A percentile compares a stretch with the other conserved stretches of the same genome.
phyloP scores from a whole-genome alignment of 768 basidiomycete species.

The Podaxis carcinomalis region DNA sequence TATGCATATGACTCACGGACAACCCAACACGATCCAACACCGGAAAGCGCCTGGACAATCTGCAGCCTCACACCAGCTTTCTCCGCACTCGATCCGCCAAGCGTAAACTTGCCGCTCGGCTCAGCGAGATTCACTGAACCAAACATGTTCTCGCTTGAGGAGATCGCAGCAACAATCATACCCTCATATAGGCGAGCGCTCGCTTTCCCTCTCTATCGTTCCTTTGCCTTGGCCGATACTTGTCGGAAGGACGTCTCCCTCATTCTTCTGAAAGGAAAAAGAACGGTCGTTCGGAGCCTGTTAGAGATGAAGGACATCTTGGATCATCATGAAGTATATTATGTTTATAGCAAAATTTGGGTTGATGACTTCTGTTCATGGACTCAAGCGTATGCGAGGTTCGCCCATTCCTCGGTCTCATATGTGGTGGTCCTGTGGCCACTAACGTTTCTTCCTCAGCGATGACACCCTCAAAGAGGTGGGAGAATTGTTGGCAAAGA shows the following conservation, averaged over 20 bases:
- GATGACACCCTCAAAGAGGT: constrained; percentile 51
- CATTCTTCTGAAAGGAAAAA: constrained; percentile 56
- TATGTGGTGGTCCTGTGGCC: neutral
- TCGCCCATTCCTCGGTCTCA: constrained; percentile 19
- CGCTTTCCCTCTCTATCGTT: constrained; percentile 76
- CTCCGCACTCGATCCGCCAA: constrained; percentile 68
- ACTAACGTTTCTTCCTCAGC: constrained; percentile 30
- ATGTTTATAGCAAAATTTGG: constrained; percentile 87
- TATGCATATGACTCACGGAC: constrained; percentile 79
- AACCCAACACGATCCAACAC: constrained; percentile 73
- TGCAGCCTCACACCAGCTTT: constrained; percentile 69
- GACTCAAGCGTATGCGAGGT: constrained; percentile 71
- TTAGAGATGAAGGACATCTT: constrained; percentile 70
- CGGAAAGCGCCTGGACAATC: constrained; percentile 89
- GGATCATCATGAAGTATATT: constrained; percentile 83
- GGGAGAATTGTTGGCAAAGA: constrained; percentile 33
- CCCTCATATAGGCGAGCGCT: constrained; percentile 73
- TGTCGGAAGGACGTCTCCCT: constrained; percentile 63
- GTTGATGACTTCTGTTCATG: constrained; percentile 83
- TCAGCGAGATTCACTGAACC: constrained; percentile 15
- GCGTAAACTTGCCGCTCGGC: constrained; percentile 22
- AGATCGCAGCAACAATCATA: constrained; percentile 47
- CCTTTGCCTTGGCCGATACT: constrained; percentile 66
- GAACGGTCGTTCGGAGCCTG: constrained; percentile 58
- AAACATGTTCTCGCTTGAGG: constrained; percentile 34